Conservation (phyloP, 805 yeast genomes). For the Starmerella gropengiesseri region DNA sequence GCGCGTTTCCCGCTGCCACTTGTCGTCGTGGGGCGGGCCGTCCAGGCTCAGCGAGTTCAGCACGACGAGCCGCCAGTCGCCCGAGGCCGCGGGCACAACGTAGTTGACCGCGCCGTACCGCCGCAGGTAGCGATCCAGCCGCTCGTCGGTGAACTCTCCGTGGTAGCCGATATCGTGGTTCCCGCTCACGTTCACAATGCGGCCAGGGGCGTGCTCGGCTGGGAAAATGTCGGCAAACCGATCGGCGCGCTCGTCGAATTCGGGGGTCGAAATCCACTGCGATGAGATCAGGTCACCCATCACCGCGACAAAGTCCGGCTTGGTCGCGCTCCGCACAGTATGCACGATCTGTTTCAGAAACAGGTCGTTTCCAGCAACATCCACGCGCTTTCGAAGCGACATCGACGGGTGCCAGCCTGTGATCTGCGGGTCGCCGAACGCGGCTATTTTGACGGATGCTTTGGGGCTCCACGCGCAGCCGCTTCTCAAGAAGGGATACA, state of each 20-base stretch:
- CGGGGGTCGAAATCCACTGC: conserved; percentile 88
- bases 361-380: conserved; percentile 80
- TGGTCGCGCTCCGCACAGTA: conserved; percentile 49
- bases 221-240: conserved; percentile 38
- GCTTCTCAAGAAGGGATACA: conserved; percentile 38
- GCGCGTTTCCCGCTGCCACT: conserved; percentile 57
- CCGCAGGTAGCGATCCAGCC: conserved; percentile 63
- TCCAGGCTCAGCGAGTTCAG: conserved; percentile 74
- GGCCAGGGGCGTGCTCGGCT: conserved; percentile 7
- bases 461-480: conserved; percentile 21
- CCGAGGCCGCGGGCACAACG: conserved; percentile 45
- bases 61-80: conserved; percentile 77
- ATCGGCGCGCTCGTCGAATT: conserved; percentile 67
- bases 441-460: conserved; percentile 50
- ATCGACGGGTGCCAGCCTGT: conserved; percentile 42
- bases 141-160: conserved; percentile 90
- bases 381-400: conserved; percentile 55
- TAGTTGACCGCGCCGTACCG: conserved; percentile 80
- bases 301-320: conserved; percentile 75
- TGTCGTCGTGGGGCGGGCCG: conserved; percentile 77
- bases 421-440: conserved; percentile 96
- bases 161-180: conserved; percentile 94
- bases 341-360: conserved; percentile 75
- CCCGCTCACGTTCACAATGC: conserved; percentile 74
- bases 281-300: conserved; percentile 89